Conservation (phyloP, 139 green algal species). For the Eudorina sp. region DNA sequence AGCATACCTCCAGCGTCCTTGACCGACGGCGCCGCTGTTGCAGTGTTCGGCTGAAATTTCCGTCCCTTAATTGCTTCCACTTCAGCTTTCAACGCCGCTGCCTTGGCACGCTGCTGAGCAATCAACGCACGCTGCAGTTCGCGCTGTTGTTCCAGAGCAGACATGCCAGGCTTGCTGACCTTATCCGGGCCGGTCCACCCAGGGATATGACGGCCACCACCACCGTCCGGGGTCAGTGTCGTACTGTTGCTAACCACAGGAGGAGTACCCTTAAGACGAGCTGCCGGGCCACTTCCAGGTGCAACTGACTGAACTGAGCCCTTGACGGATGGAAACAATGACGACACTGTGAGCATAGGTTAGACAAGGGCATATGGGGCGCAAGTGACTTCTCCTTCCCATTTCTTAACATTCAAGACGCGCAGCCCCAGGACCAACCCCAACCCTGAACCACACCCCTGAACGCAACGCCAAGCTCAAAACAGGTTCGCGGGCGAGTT, state of each 20-base stretch:
- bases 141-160: background rate
- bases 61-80: too few species aligned
- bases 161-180: background rate
- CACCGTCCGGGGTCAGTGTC: conserved; percentile 3
- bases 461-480: too few species aligned
- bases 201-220: conserved; percentile 17
- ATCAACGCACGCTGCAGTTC: too few species aligned
- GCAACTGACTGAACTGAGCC: background rate
- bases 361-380: too few species aligned
- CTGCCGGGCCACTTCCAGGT: background rate
- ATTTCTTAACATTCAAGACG: too few species aligned
- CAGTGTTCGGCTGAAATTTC: too few species aligned
- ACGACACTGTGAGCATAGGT: background rate
- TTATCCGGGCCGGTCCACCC: background rate
- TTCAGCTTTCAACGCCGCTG: background rate
- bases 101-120: conserved; percentile 1
- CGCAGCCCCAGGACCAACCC: too few species aligned
- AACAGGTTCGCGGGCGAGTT: too few species aligned
- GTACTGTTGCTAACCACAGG: background rate
- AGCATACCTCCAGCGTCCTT: too few species aligned
- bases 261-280: background rate
- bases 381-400: too few species aligned
- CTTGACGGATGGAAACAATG: background rate
- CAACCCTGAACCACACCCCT: too few species aligned
- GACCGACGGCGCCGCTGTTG: too few species aligned